Evolutionary conservation across 108 stramenopile species (phyloP).

Genomic region (Discostella stelligeroides): DNA sequence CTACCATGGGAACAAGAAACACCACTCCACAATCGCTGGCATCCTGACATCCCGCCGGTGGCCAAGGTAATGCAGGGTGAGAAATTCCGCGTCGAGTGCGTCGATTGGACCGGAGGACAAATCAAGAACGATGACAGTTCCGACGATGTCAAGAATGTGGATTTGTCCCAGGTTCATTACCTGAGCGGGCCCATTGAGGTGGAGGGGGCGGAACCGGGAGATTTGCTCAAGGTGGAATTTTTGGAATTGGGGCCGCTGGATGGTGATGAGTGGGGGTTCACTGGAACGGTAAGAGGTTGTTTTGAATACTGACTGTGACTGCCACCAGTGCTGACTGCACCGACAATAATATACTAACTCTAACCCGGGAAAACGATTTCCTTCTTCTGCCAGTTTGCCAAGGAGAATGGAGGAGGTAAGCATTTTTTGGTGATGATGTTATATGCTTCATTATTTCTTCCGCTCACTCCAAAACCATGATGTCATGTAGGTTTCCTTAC

Average conservation of each 20-base stretch:
- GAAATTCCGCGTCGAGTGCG: conserved; percentile 66
- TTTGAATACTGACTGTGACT: no score
- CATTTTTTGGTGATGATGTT: neutral
- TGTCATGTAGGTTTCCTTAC: conserved; percentile 42
- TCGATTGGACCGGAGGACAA: conserved; percentile 78
- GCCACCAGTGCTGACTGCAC: no score
- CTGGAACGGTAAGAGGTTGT: conserved; percentile 44
- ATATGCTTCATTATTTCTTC: neutral
- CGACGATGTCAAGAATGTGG: conserved; percentile 75
- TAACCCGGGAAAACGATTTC: no score
- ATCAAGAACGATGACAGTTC: conserved; percentile 64
- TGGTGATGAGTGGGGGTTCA: conserved; percentile 73
- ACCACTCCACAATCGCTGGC: conserved; percentile 73
- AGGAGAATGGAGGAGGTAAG: conserved; percentile 70
- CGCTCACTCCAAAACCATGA: neutral
- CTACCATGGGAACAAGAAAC: conserved; percentile 68
- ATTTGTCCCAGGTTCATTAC: conserved; percentile 74
- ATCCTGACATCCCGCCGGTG: conserved; percentile 71
- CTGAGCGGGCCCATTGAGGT: conserved; percentile 62
- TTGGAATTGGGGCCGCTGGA: conserved; percentile 64
- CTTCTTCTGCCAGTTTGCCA: conserved; percentile 41
- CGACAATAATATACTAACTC: no score
- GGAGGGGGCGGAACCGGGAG: conserved; percentile 59
- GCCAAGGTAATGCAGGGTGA: conserved; percentile 61
- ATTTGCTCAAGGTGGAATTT: conserved; percentile 71